Percentiles rank a stretch among this genome's conserved stretches.
phyloP scores from a whole-genome alignment of 768 basidiomycete species.

The Lactifluus piperatus region DNA sequence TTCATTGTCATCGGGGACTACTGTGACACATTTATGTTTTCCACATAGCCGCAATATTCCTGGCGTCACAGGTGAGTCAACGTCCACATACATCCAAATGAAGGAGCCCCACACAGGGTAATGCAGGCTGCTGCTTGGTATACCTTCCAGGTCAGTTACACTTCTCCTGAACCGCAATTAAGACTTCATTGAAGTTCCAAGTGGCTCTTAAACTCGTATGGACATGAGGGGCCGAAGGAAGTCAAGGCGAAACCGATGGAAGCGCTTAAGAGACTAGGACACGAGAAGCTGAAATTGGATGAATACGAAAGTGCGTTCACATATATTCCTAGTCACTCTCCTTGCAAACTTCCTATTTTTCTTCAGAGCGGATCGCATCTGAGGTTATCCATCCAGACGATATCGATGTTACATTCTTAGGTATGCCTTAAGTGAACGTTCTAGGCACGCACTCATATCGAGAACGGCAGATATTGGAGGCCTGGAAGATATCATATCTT shows the following conservation, averaged over 20 bases:
- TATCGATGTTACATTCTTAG: conserved; percentile 65
- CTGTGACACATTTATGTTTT: neutral
- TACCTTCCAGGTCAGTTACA: conserved; percentile 52
- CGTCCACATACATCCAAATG: neutral
- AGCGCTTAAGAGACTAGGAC: conserved; percentile 61
- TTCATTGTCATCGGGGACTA: neutral
- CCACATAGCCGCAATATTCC: conserved; percentile 34
- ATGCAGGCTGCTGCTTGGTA: conserved; percentile 71
- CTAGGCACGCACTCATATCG: neutral
- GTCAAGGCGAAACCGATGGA: conserved; percentile 63
- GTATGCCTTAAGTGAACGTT: conserved; percentile 32
- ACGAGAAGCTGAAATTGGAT: conserved; percentile 65
- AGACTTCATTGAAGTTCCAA: conserved; percentile 24
- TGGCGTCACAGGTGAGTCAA: conserved; percentile 42
- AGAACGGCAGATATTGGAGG: conserved; percentile 72
- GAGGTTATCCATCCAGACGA: conserved; percentile 93
- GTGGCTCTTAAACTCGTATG: conserved; percentile 58
- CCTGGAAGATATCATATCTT: conserved; percentile 81
- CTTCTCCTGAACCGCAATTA: neutral
- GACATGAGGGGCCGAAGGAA: conserved; percentile 43
- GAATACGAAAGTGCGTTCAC: conserved; percentile 77
- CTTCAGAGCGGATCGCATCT: conserved; percentile 71
- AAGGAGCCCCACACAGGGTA: neutral
- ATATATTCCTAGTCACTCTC: neutral
- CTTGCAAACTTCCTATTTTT: conserved; percentile 1